Percentiles rank a stretch among this genome's conserved stretches.
phyloP scores from a whole-genome alignment of 306 rosid genomes.

The Mimosa pudica region DNA sequence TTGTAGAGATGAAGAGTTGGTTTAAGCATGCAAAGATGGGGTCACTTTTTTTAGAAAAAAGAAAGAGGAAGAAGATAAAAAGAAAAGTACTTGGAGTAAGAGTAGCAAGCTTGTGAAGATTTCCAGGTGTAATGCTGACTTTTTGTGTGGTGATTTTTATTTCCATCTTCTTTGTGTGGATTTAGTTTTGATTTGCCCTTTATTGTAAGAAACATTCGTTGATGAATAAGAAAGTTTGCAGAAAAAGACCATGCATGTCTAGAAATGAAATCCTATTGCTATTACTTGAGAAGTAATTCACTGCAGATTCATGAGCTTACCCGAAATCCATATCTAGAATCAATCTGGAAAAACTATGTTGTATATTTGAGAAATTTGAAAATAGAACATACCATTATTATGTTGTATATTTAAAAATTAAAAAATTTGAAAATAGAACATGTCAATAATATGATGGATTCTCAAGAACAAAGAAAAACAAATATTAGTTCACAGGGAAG shows the following conservation, averaged over 20 bases:
- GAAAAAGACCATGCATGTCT: neutral
- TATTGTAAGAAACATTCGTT: constrained; percentile 21
- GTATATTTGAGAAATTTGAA: neutral
- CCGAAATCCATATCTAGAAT: neutral
- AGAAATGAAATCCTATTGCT: neutral
- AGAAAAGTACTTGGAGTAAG: constrained; percentile 50
- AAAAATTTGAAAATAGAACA: neutral
- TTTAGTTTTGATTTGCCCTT: constrained; percentile 8
- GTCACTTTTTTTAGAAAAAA: constrained; percentile 4
- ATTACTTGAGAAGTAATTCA: neutral
- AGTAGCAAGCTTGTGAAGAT: constrained; percentile 40
- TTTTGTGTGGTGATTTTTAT: neutral
- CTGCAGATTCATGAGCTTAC: neutral
- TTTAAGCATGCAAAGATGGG: constrained; percentile 66
- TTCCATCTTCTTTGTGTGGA: constrained; percentile 38
- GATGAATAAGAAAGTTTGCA: constrained; percentile 29
- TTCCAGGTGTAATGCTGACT: constrained; percentile 48
- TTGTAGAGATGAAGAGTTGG: constrained; percentile 51
- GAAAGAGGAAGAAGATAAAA: constrained; percentile 54
- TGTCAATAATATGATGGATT: neutral
- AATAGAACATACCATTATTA: neutral
- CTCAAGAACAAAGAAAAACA: neutral
- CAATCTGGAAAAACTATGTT: neutral
- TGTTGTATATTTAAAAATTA: neutral
- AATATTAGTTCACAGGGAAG: neutral